Base-by-base conservation (phyloP, 805 yeast species). In the Starmerella riodocensis region DNA sequence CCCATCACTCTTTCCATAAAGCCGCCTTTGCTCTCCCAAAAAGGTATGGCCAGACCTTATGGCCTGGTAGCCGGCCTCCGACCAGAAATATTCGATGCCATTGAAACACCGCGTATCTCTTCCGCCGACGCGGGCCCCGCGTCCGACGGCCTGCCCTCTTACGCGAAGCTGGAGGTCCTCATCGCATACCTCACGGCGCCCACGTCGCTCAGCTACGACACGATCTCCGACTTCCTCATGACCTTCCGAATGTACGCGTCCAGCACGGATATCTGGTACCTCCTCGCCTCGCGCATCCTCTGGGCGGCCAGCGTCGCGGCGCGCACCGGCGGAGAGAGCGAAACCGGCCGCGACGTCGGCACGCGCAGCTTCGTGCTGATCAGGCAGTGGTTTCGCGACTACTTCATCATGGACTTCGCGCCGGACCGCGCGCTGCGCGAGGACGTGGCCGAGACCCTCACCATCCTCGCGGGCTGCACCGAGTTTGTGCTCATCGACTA, bases 311-410 rank as follows among this genome's bases (percentile, higher is more conserved):
- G 66, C 17, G 53, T 17, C 14, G 40, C 42, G 13, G 53, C 61
- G 9, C 44, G 52, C 30, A 33, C 27, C 17, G 45, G 40, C 1
- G 55, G 52, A 16, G 50, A 53, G n/a, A 53, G 53, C 29, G 49
- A 45, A 20, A 53, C 69, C 3, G 93, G 93, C 1, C 70, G 76
- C 43, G 64, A 79, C 32, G 76, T 78, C 2, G 63, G 82, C 11
- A 69, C 86, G 27, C 67, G 97, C 51, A 78, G 93, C 0, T 88
- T 86, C 62, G 94, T 83, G 21, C 76, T 80, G 22, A 51, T 91
- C 31, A 71, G 96, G 53, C 94, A 83, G 61, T 88, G 97, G 94
- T 57, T 88, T 16, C 60, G 82, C 43, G 88, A 86, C 58, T 86
- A 82, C 57, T 91, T 84, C 52, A 68, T 74, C 30, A 88, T 82